These are phyloP conservation scores for Naumovozyma dairenensis DNA, from an alignment of 805 yeast genomes.

Conservation along the genomic window DNA sequence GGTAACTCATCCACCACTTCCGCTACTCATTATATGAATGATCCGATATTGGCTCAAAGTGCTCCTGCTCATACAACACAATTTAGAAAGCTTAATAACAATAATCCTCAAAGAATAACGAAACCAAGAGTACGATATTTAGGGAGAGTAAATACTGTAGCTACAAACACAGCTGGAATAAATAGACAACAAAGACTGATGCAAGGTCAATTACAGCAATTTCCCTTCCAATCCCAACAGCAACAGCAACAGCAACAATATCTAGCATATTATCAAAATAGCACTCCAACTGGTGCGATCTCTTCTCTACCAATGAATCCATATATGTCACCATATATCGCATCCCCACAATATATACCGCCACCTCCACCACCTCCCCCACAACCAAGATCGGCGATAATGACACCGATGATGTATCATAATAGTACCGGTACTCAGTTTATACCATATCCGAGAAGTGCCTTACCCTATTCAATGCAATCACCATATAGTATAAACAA, in stretches of 20 bases:
- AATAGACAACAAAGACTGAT: too few relatives aligned
- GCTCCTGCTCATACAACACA: constrained; percentile 20
- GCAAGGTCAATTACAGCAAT: too few relatives aligned
- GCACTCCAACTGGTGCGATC: background rate
- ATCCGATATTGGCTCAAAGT: constrained; percentile 8
- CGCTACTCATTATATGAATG: background rate
- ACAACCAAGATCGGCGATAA: background rate
- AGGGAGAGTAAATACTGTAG: too few relatives aligned
- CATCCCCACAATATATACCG: constrained; percentile 2
- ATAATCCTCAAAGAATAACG: constrained; percentile 4
- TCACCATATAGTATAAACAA: constrained; percentile 3
- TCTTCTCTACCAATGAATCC: constrained; percentile 4
- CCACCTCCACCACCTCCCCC: constrained; percentile 2
- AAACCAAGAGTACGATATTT: constrained; percentile 24
- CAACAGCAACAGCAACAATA: constrained; percentile 4
- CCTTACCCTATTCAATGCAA: constrained; percentile 9
- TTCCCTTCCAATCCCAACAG: too few relatives aligned
- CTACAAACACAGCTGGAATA: too few relatives aligned
- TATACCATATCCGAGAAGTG: constrained; percentile 6
- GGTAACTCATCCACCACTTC: constrained; percentile 1
- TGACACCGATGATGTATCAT: background rate
- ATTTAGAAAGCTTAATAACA: too few relatives aligned
- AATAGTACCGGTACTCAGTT: constrained; percentile 3
- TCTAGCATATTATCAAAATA: background rate
- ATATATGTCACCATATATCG: constrained; percentile 4